Evolutionary conservation across 768 basidiomycete genomes (phyloP), one percentile per base, ranked within the genome.

Genomic region (Amanita brunnescens): DNA sequence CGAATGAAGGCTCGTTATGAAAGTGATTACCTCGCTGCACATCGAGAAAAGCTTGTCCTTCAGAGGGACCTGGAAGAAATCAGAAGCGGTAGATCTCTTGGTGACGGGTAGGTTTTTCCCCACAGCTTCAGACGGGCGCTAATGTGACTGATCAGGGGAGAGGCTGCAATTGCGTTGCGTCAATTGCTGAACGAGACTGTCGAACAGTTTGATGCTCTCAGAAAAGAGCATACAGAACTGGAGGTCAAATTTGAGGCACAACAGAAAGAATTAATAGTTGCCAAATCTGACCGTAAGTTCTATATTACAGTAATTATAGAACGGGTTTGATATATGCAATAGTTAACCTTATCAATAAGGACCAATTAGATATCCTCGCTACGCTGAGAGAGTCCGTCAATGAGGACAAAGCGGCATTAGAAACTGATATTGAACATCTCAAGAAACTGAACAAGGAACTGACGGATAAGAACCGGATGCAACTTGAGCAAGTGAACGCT

Each of bases 291-390:
- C 62, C 64, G 93, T 95, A 58, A 59, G 85, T 71, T 13, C 14
- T 12, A 20, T n/a, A 16, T 10, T 18, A 23, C 10, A 16, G n/a
- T 30, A 1, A 12, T 18, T 26, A 44, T 24, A 26, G 6, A 44
- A 6, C 5, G 29, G 21, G 3, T 16, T 24, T 51, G 3, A 24
- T 33, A 40, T 10, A 23, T 12, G 41, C 33, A 30, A 10, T 59
- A 95, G 93, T 97, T 61, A 87, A 80, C 40, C 76, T 98, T 39
- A 86, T 97, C 40, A 88, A 92, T 71, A 91, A 90, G 64, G 92
- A 96, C 62, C 91, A 97, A 63, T 71, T 93, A 18, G 93, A 94
- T 47, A 91, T 94, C 52, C 81, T 98, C 29, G 77, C 83, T 2
- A 82, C 82, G 5, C 70, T 96, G 23, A 83, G 94, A 37, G 90